Base-by-base conservation (phyloP, 768 basidiomycete species). In the Russula lepida region DNA sequence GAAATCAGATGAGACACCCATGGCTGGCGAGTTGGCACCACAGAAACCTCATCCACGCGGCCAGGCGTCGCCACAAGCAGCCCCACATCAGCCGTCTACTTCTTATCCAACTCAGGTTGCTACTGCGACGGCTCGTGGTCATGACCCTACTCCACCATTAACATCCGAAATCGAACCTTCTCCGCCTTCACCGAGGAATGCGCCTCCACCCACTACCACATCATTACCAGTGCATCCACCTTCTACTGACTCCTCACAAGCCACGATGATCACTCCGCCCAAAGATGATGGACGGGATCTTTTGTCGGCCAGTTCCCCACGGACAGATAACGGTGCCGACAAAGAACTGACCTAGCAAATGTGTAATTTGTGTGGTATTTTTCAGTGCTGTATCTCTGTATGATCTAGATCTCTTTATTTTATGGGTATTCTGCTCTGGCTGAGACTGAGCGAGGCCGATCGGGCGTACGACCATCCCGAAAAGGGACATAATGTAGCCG, bases 311-410 rank as follows among this genome's bases (percentile, higher is more conserved):
- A 39, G 27, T 23, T 15, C 46, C 5, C 23, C 47, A 49, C 23
- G 61, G 56, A 54, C 56, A 54, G 27, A 39, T 15, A 25, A 32
- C 11, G 44, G 33, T n/a, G 44, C 50, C 17, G 51, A 41, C 7
- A 52, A 53, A 47, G 19, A 53, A 33, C 46, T 37, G 44, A 53
- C 43, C 19, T 63, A 58, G 39, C 33, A 6, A 39, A 41, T 6
- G 9, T 53, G 50, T 51, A 30, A 17, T 51, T 33, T 52, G 15
- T 41, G 37, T 43, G 46, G 27, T 54, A 19, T 47, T 43, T 15
- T 58, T n/a, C 35, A 58, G 39, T 54, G 61, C 61, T 63, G 62
- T 63, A 63, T 63, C 56, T 56, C n/a, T 63, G 57, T 63, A 63
- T 23, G 51, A 58, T 63, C 56, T 63, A 63, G 56, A 54, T 5